These are phyloP conservation scores for Fusarium sp. DNA, from an alignment of 2,329 filamentous ascomycete species.

Conservation along the genomic window DNA sequence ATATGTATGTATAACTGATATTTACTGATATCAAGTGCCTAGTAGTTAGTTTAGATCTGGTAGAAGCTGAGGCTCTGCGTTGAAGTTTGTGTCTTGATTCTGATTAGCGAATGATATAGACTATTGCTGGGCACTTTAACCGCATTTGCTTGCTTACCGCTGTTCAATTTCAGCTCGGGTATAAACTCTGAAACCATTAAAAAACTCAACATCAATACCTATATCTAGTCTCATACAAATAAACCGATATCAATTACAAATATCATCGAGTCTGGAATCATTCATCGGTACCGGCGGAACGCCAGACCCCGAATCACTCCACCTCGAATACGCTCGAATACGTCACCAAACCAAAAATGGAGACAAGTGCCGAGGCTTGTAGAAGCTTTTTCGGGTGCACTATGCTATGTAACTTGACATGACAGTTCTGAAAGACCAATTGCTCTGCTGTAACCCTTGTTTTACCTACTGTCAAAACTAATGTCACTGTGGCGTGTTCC, in stretches of 20 bases:
- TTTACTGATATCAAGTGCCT: neutral
- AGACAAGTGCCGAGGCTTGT: conserved; percentile 44
- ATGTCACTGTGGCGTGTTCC: conserved; percentile 34
- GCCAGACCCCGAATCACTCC: conserved; percentile 36
- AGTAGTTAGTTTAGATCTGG: no score
- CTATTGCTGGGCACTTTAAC: conserved; percentile 11
- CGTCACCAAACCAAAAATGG: conserved; percentile 44
- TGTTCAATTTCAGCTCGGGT: neutral
- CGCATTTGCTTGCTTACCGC: conserved; percentile 16
- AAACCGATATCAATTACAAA: conserved; percentile 26
- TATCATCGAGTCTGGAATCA: neutral
- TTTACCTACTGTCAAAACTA: neutral
- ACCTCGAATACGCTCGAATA: conserved; percentile 38
- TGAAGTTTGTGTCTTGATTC: neutral
- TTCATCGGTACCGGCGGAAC: conserved; percentile 43
- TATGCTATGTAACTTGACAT: conserved; percentile 7
- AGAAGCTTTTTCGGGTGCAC: conserved; percentile 5
- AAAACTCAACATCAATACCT: neutral
- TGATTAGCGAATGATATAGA: conserved; percentile 19
- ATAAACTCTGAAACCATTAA: conserved; percentile 3
- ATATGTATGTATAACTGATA: neutral
- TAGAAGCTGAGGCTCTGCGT: neutral
- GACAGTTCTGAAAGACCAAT: neutral
- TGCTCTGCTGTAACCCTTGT: neutral
- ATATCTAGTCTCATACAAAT: neutral